Evolutionary conservation across 2,329 filamentous ascomycete species (phyloP), one percentile per base, ranked within the genome.

Genomic region (Sclerotiophoma versabilis): DNA sequence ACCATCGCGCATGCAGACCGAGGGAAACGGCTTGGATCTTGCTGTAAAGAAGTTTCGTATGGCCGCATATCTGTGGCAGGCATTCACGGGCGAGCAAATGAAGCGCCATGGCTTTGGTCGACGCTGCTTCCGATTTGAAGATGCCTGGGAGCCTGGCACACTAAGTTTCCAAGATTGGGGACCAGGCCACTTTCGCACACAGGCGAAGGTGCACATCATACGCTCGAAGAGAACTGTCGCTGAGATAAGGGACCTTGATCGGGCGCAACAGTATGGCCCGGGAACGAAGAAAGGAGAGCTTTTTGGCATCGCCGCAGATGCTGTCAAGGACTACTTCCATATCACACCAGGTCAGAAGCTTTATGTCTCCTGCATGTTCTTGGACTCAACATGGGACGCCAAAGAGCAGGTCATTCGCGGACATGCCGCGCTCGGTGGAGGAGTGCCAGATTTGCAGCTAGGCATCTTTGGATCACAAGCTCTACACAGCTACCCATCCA

Each of bases 41-140:
- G 95, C 95, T 0, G 83, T 96, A 45, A 86, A 85, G 67, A 99
- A 99, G 73, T 97, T 95, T 72, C 86, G 93, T 59, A 97, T 96
- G 90, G 89, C 92, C 15, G 93, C 92, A 20, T 97, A 98, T 72
- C 81, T 98, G 12, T 98, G 95, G 93, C 95, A 99, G 73, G 92
- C 93, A 7, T 98, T 96, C 69, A 98, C 93, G 0, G 92, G 91
- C 6, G 95, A 99, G 74, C 93, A 98, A 73, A 98, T 98, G 93
- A 89, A 86, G 73, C 87, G 92, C 59, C 90, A 96, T 72, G 90
- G 89, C 57, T 86, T 98, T 63, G 92, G 93, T 9, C 85, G 93
- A 54, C 87, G 93, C 52, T 88, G 86, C 47, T 98, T 97, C 75
- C 84, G 93, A 36, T 93, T 96, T 59, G 95, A 98, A 66, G 95